phyloP scores from a whole-genome alignment of 441 rosid species.

The Croton setiger region DNA sequence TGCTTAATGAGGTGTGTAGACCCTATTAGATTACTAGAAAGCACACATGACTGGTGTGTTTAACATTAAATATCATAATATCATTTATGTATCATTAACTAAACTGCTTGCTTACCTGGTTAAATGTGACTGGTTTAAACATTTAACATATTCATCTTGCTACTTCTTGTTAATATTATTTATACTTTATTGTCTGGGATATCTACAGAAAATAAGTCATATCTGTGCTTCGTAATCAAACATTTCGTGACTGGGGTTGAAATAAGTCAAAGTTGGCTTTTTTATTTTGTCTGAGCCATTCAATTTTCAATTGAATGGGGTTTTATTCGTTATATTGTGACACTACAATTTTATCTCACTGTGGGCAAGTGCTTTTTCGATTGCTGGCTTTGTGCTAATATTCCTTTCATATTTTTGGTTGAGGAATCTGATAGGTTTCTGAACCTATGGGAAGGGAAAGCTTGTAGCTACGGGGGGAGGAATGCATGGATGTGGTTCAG shows the following conservation, averaged over 20 bases:
- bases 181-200: not conserved
- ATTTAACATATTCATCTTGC: not conserved
- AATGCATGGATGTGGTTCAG: slow-evolving; percentile 80
- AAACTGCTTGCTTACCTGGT: not conserved
- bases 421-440: slow-evolving; percentile 23
- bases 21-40: not conserved
- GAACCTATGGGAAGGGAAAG: slow-evolving; percentile 40
- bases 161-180: not conserved
- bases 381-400: slow-evolving; percentile 9
- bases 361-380: not conserved
- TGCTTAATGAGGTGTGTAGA: not conserved
- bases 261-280: not conserved
- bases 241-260: not conserved
- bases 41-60: not conserved
- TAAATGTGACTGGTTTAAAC: not conserved
- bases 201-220: not conserved
- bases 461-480: slow-evolving; percentile 40
- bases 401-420: slow-evolving; percentile 15
- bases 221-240: not conserved
- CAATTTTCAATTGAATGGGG: not conserved
- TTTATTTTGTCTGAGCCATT: slow-evolving; percentile 3
- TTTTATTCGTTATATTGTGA: not conserved
- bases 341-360: not conserved
- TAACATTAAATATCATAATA: not conserved
- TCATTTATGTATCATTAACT: not conserved